Conservation (phyloP, 768 basidiomycete species). For the Hirschioporus abietinus region DNA sequence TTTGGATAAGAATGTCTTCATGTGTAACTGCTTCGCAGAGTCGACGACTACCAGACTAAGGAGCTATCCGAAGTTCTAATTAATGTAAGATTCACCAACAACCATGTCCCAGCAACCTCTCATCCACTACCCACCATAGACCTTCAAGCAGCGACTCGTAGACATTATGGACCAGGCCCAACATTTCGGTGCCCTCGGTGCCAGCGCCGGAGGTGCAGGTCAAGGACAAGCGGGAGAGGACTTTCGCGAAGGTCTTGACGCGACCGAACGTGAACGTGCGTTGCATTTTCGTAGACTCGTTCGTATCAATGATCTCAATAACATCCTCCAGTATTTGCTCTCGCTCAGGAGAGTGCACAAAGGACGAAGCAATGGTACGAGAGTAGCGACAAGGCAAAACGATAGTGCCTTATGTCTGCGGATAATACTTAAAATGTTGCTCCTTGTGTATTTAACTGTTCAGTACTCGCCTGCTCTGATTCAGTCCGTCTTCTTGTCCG, state of each 20-base stretch:
- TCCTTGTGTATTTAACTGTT: conserved; percentile 7
- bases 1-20: neutral
- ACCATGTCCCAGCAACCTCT: conserved; percentile 10
- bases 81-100: conserved; percentile 27
- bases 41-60: conserved; percentile 69
- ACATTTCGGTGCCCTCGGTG: conserved; percentile 72
- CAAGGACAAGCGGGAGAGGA: conserved; percentile 57
- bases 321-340: conserved; percentile 61
- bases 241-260: conserved; percentile 89
- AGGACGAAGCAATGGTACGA: conserved; percentile 84
- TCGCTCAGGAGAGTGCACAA: conserved; percentile 80
- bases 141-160: conserved; percentile 70
- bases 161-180: conserved; percentile 85
- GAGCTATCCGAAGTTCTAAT: conserved; percentile 71
- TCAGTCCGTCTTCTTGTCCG: conserved; percentile 7
- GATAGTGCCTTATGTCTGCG: conserved; percentile 26
- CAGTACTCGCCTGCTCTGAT: neutral
- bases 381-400: conserved; percentile 49
- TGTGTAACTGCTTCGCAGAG: conserved; percentile 34
- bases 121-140: conserved; percentile 38
- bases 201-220: conserved; percentile 44
- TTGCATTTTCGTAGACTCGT: conserved; percentile 6
- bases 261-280: conserved; percentile 86
- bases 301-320: conserved; percentile 6
- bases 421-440: neutral